phyloP scores from a whole-genome alignment of 495 filamentous ascomycete genomes.

The Xanthoparmelia taractica region DNA sequence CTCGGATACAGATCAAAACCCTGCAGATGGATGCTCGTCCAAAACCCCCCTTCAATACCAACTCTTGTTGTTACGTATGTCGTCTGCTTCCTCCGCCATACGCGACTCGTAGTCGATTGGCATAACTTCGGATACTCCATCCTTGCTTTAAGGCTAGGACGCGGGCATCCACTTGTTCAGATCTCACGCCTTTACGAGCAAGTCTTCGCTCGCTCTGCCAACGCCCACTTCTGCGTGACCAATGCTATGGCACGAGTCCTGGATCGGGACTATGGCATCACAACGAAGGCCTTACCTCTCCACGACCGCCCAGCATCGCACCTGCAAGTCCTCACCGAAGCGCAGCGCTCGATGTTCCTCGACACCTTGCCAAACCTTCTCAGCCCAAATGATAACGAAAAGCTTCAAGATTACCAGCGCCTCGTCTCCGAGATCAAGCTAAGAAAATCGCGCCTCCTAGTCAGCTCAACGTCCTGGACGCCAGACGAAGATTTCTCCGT shows the following conservation, averaged over 20 bases:
- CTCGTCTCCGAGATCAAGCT: conserved; percentile 39
- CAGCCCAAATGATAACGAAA: not conserved
- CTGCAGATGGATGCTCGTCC: conserved; percentile 73
- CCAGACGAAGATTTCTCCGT: conserved; percentile 91
- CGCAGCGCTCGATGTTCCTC: conserved; percentile 52
- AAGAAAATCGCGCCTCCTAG: conserved; percentile 56
- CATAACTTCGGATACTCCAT: conserved; percentile 99
- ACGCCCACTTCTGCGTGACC: conserved; percentile 78
- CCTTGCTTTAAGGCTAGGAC: conserved; percentile 58
- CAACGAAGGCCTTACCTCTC: conserved; percentile 57
- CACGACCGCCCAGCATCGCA: conserved; percentile 83
- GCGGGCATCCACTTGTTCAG: conserved; percentile 63
- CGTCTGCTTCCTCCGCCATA: conserved; percentile 69
- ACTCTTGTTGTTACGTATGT: conserved; percentile 68
- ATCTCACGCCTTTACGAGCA: conserved; percentile 71
- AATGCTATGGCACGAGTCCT: conserved; percentile 76
- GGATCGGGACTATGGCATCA: conserved; percentile 53
- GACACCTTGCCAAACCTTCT: conserved; percentile 36
- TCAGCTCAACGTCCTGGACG: conserved; percentile 95
- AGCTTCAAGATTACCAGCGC: not conserved
- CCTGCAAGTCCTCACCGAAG: conserved; percentile 59
- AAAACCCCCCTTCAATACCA: conserved; percentile 95
- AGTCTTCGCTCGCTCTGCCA: conserved; percentile 57
- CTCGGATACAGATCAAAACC: conserved; percentile 67
- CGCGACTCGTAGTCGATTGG: conserved; percentile 87